These are phyloP conservation scores for Coniochaeta hoffmannii DNA, from an alignment of 2,329 filamentous ascomycete species.

Conservation along the genomic window DNA sequence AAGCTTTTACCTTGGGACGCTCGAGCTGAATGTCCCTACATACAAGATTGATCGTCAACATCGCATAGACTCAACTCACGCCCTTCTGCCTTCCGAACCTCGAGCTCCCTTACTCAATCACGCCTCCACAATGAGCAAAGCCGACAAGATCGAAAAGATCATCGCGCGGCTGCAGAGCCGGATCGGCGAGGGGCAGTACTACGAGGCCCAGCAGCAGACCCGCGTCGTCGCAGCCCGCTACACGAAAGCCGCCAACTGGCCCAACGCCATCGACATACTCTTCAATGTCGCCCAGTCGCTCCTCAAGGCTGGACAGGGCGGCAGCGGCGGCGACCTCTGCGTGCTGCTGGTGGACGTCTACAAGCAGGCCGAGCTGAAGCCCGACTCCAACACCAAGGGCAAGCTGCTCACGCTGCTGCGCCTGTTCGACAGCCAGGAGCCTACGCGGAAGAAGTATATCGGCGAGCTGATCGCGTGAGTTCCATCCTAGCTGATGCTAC, in stretches of 20 bases:
- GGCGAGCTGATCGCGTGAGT: slow-evolving; percentile 71
- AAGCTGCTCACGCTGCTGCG: slow-evolving; percentile 71
- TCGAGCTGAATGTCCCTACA: neutral
- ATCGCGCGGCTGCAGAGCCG: slow-evolving; percentile 69
- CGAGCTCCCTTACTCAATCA: neutral
- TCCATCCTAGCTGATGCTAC: neutral
- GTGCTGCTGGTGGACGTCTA: slow-evolving; percentile 87
- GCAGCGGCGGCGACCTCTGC: slow-evolving; percentile 84
- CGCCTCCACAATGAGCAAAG: slow-evolving; percentile 13
- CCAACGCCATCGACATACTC: slow-evolving; percentile 79
- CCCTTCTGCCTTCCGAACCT: too few species aligned
- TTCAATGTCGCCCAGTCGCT: slow-evolving; percentile 77
- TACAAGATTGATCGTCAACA: neutral
- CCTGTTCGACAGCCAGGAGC: slow-evolving; percentile 75
- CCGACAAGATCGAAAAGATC: slow-evolving; percentile 48
- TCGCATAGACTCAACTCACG: neutral
- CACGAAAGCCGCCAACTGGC: slow-evolving; percentile 79
- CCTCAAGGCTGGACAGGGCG: slow-evolving; percentile 85
- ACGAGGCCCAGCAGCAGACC: slow-evolving; percentile 97
- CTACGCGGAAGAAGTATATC: slow-evolving; percentile 88
- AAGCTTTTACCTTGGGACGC: neutral
- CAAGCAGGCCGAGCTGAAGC: slow-evolving; percentile 73
- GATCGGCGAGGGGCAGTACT: slow-evolving; percentile 56
- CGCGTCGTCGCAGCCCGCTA: slow-evolving; percentile 92
- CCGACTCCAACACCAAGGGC: slow-evolving; percentile 67